These are phyloP conservation scores for Mortierella sp. DNA, from an alignment of 371 early-diverging fungal genomes.

Conservation along the genomic window DNA sequence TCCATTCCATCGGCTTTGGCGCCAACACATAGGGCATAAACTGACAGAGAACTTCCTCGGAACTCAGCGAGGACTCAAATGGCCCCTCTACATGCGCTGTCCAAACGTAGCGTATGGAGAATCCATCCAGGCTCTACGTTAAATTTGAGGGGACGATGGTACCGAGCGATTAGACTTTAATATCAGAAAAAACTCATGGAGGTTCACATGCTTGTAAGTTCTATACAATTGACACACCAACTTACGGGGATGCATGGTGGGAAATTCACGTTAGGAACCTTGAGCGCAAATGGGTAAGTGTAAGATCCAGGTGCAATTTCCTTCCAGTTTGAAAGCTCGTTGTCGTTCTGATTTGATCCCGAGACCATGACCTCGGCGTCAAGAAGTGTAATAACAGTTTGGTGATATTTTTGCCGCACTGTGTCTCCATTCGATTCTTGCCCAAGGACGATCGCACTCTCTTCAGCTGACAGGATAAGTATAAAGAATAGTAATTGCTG, in stretches of 20 bases:
- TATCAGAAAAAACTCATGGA: neutral
- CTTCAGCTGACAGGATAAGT: slow-evolving; percentile 29
- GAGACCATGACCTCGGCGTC: slow-evolving; percentile 49
- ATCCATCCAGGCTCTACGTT: slow-evolving; percentile 37
- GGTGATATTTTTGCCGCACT: slow-evolving; percentile 50
- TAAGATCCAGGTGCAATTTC: slow-evolving; percentile 67
- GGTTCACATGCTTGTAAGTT: neutral
- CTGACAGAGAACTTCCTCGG: slow-evolving; percentile 53
- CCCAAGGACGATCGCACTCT: slow-evolving; percentile 45
- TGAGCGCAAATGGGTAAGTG: slow-evolving; percentile 70
- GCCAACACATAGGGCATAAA: slow-evolving; percentile 51
- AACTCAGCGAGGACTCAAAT: slow-evolving; percentile 31
- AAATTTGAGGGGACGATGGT: neutral
- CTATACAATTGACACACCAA: neutral
- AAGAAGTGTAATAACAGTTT: slow-evolving; percentile 52
- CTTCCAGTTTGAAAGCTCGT: slow-evolving; percentile 65
- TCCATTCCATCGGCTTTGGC: slow-evolving; percentile 57
- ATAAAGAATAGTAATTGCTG: neutral
- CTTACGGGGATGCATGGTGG: slow-evolving; percentile 57
- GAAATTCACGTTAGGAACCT: slow-evolving; percentile 62
- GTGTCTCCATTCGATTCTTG: slow-evolving; percentile 55
- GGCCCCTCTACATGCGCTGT: slow-evolving; percentile 69
- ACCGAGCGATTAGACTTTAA: neutral
- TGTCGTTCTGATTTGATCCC: slow-evolving; percentile 37
- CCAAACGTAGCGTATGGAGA: slow-evolving; percentile 61